These are phyloP conservation scores for Leucocoprinus leucothites DNA, from an alignment of 768 basidiomycete genomes.

Conservation along the genomic window DNA sequence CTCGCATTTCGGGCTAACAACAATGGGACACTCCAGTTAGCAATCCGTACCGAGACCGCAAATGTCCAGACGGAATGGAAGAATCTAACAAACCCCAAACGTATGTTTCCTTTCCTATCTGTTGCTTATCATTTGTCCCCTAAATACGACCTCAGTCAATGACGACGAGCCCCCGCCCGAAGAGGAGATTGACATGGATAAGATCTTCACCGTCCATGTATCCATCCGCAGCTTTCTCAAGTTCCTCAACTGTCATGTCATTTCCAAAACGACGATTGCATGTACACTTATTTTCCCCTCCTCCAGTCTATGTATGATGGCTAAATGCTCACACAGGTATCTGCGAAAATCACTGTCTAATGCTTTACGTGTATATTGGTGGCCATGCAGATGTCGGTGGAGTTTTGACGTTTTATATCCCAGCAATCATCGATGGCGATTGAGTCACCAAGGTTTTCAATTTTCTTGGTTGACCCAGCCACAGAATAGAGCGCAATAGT, in stretches of 20 bases:
- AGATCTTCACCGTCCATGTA: conserved; percentile 63
- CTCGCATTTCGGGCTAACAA: conserved; percentile 69
- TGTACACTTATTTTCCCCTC: conserved; percentile 44
- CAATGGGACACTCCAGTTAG: conserved; percentile 47
- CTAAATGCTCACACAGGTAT: conserved; percentile 47
- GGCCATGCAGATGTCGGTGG: conserved; percentile 76
- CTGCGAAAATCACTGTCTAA: conserved; percentile 79
- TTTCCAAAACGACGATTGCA: conserved; percentile 82
- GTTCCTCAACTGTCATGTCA: conserved; percentile 76
- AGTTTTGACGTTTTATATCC: conserved; percentile 86
- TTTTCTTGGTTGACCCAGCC: not conserved
- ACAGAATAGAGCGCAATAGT: not conserved
- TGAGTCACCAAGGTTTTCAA: not conserved
- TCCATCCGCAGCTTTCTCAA: conserved; percentile 76
- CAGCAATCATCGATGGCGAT: conserved; percentile 64
- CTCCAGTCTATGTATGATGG: not conserved
- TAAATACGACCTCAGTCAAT: conserved; percentile 10
- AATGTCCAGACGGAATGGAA: conserved; percentile 79
- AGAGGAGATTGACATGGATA: conserved; percentile 48
- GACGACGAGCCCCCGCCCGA: conserved; percentile 31
- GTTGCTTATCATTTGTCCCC: not conserved
- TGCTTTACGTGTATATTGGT: conserved; percentile 88
- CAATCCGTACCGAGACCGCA: conserved; percentile 69
- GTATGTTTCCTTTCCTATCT: conserved; percentile 22
- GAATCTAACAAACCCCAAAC: conserved; percentile 63